A percentile compares a stretch with the other conserved stretches of the same genome.
Conservation (phyloP, 208 protist species). For the Crithidia thermophila region DNA sequence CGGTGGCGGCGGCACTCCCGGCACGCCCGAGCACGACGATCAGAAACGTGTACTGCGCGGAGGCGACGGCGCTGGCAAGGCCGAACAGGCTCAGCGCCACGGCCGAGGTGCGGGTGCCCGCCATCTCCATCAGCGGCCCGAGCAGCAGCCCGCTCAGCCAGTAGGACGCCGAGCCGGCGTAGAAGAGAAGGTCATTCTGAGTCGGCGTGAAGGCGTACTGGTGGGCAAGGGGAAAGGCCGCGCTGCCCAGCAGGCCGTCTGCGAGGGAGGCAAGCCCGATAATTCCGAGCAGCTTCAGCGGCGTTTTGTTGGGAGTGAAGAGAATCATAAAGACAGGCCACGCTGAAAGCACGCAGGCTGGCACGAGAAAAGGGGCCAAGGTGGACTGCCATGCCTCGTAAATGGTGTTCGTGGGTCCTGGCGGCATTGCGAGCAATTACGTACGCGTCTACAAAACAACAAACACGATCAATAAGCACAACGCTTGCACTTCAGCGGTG, state of each 20-base stretch:
- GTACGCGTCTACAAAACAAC: too few species aligned
- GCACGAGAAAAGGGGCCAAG: conserved; percentile 14
- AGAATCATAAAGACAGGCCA: conserved; percentile 18
- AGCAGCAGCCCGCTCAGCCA: conserved; percentile 13
- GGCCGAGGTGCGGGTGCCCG: conserved; percentile 1
- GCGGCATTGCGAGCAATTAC: neutral
- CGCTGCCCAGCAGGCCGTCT: conserved; percentile 25
- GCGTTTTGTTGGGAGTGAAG: neutral
- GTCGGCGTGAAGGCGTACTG: conserved; percentile 23
- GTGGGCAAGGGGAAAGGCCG: conserved; percentile 17
- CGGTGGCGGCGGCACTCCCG: conserved; percentile 12
- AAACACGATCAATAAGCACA: too few species aligned
- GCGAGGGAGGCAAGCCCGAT: conserved; percentile 13
- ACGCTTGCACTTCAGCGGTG: too few species aligned
- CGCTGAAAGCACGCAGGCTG: conserved; percentile 13
- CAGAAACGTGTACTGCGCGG: conserved; percentile 2
- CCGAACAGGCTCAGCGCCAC: conserved; percentile 7
- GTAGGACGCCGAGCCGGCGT: conserved; percentile 15
- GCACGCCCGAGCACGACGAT: conserved; percentile 1
- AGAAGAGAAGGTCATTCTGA: conserved; percentile 15
- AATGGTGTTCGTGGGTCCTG: neutral
- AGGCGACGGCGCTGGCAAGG: neutral
- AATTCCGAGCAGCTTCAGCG: conserved; percentile 18
- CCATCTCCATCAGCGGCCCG: conserved; percentile 16
- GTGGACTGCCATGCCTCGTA: conserved; percentile 21